Conservation (phyloP, 108 stramenopile species). For the Nannochloropsis salina region DNA sequence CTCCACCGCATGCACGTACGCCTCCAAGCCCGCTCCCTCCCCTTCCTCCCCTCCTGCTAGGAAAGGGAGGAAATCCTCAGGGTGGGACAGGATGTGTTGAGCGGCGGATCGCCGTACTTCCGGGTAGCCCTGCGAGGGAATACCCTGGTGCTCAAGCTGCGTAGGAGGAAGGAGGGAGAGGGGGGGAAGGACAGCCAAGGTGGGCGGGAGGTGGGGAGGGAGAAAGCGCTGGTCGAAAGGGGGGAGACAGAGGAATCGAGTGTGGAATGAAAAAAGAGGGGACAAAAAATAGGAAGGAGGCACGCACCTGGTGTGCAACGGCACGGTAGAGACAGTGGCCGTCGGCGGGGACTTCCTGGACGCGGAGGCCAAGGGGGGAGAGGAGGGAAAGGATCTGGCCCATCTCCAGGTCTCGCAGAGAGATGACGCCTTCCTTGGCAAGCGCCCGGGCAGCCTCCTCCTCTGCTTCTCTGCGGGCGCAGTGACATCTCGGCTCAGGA, state of each 20-base stretch:
- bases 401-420: background rate
- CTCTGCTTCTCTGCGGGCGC: background rate
- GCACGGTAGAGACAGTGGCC: slow-evolving; percentile 93
- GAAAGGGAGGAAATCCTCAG: slow-evolving; percentile 81
- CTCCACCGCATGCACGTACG: slow-evolving; percentile 72
- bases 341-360: slow-evolving; percentile 79
- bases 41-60: slow-evolving; percentile 47
- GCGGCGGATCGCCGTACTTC: slow-evolving; percentile 40
- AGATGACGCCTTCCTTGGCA: background rate
- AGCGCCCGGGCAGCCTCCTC: background rate
- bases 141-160: background rate
- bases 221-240: background rate
- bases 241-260: background rate
- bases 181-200: background rate
- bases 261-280: background rate
- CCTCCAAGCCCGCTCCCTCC: slow-evolving; percentile 62
- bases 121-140: slow-evolving; percentile 20
- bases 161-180: background rate
- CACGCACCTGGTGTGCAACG: slow-evolving; percentile 65
- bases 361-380: slow-evolving; percentile 40
- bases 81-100: slow-evolving; percentile 51
- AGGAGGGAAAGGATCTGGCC: background rate
- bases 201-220: background rate
- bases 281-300: background rate
- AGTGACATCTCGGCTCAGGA: no score